Percentiles rank a stretch among this genome's conserved stretches.
Evolutionary conservation across 2,329 filamentous ascomycete genomes (phyloP).

Genomic region (Plenodomus lindquistii): DNA sequence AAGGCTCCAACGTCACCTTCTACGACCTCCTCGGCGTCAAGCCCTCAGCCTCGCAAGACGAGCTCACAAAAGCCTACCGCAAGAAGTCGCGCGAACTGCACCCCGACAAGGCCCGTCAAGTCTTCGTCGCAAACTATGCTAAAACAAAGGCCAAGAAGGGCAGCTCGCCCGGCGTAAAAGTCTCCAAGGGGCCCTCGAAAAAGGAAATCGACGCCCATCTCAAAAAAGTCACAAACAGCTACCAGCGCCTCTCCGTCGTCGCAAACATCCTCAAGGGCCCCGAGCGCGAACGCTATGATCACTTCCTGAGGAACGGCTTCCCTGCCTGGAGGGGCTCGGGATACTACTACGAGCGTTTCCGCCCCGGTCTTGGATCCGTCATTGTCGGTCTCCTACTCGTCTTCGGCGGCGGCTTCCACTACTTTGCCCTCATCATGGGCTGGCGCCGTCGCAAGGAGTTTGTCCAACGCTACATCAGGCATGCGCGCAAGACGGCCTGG

Average conservation of each 20-base stretch:
- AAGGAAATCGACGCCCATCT: conserved; percentile 76
- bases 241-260: conserved; percentile 82
- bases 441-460: conserved; percentile 93
- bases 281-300: conserved; percentile 85
- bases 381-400: conserved; percentile 79
- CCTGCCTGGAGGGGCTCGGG: conserved; percentile 95
- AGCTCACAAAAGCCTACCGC: conserved; percentile 92
- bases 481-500: conserved; percentile 87
- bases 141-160: conserved; percentile 56
- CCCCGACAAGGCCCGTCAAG: conserved; percentile 92
- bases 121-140: conserved; percentile 71
- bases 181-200: conserved; percentile 71
- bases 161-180: conserved; percentile 61
- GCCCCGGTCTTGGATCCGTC: conserved; percentile 86
- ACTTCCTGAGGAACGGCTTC: conserved; percentile 92
- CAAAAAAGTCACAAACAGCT: conserved; percentile 80
- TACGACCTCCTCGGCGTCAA: conserved; percentile 88
- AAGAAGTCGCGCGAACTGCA: conserved; percentile 82
- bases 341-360: conserved; percentile 95
- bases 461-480: conserved; percentile 86
- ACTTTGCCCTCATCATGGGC: conserved; percentile 79
- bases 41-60: conserved; percentile 74
- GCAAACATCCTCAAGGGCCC: conserved; percentile 82
- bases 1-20: conserved; percentile 82
- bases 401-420: conserved; percentile 84